These are phyloP conservation scores for Candida khao-thaluensis DNA, from an alignment of 805 yeast species.

Conservation along the genomic window DNA sequence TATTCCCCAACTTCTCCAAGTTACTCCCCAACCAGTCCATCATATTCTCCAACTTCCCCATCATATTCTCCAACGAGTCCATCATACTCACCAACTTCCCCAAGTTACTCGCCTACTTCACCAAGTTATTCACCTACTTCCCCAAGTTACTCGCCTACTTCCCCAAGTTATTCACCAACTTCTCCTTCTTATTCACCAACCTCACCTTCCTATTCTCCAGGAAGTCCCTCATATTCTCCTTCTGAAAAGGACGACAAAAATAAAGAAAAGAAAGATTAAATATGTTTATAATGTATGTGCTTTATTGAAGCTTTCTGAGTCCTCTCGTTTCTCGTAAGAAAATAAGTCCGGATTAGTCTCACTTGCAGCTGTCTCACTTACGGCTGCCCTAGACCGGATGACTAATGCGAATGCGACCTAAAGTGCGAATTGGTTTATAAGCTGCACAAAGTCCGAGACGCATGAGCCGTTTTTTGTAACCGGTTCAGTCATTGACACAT, in stretches of 20 bases:
- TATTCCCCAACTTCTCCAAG: conserved; percentile 71
- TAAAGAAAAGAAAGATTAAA: conserved; percentile 27
- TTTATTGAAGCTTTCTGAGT: neutral
- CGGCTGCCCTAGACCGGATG: no score
- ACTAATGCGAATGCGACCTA: no score
- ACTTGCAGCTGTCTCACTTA: no score
- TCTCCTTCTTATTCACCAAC: conserved; percentile 74
- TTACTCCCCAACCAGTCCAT: conserved; percentile 78
- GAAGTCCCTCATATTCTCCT: conserved; percentile 61
- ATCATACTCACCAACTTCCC: conserved; percentile 53
- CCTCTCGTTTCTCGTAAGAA: no score
- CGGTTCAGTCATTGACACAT: no score
- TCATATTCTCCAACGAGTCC: conserved; percentile 73
- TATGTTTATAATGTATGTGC: conserved; percentile 7
- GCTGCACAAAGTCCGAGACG: no score
- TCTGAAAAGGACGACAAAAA: conserved; percentile 29
- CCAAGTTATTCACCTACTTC: conserved; percentile 67
- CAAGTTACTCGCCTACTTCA: conserved; percentile 57
- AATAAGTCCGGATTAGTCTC: no score
- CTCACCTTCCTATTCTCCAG: conserved; percentile 77
- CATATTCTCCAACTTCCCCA: conserved; percentile 75
- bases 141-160: conserved; percentile 67
- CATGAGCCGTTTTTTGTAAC: no score
- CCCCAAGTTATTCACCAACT: conserved; percentile 60
- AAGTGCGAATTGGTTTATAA: no score